Base-by-base conservation (phyloP, 768 basidiomycete genomes). In the Crassisporium funariophilum region DNA sequence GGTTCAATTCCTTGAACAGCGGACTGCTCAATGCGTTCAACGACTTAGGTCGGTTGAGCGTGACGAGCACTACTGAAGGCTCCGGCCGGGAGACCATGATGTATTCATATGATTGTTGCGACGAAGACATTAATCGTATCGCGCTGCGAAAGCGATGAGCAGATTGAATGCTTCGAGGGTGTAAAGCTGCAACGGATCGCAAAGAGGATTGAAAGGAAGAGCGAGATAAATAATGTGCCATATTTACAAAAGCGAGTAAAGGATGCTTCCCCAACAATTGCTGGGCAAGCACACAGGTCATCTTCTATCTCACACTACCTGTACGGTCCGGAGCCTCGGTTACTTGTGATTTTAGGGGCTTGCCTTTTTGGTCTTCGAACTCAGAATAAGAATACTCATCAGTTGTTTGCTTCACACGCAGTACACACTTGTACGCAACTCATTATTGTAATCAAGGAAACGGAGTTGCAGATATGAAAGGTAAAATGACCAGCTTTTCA, bases 11-110 rank as follows among this genome's bases (percentile, higher is more conserved):
- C 11, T 68, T 67, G 64, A 98, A 88, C 47, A 98, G 76, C 5
- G 88, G 83, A 17, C 82, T 79, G 57, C 77, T 86, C 49, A 99
- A 75, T 3, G 97, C 95, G 62, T 97, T 98, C 48, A 95, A 72
- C 13, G 88, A 87, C 57, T 92, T 92, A 19, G 93, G 93, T 35
- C 93, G 79, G 70, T 95, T 93, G 58, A 95, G 76, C 11, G 87
- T 90, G 60, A 95, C 82, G 58, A 95, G 82, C n/a, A 79, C 72
- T 34, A 91, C 85, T 15, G 75, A 75, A 3, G 82, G 80, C 43
- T 83, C 77, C 1, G 89, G 88, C 48, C 76, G 75, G 3, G 86
- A 82, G 13, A 81, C 77, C 34, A 91, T 69, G 61, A 91, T 86
- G 58, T 82, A 75, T 58, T 81, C 76, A 67, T 85, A 88, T 45